Conservation (phyloP, 768 basidiomycete genomes). For the Clitopilus hobsonii region DNA sequence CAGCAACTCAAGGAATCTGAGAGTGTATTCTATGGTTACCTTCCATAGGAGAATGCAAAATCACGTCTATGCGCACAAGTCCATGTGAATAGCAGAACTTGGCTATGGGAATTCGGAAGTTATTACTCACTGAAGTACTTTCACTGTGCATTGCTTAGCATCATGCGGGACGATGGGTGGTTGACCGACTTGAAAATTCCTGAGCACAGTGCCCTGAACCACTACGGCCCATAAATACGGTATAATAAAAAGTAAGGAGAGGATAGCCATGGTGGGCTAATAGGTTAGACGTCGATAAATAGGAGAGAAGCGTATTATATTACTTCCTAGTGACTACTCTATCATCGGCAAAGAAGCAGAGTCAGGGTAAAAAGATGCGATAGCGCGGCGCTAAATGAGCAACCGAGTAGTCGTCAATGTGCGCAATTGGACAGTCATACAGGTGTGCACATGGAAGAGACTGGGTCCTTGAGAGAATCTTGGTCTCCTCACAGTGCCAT, state of each 20-base stretch:
- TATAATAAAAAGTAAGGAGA: conserved; percentile 9
- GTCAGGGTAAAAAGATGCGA: conserved; percentile 1
- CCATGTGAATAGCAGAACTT: too few relatives aligned
- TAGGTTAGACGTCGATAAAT: background rate
- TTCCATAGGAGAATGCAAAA: conserved; percentile 67
- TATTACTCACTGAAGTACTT: conserved; percentile 61
- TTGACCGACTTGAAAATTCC: conserved; percentile 67
- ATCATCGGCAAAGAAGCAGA: background rate
- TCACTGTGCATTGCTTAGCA: conserved; percentile 57
- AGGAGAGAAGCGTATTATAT: background rate
- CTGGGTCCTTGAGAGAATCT: background rate
- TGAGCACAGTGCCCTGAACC: conserved; percentile 44
- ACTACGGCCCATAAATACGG: conserved; percentile 10
- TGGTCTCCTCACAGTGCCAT: background rate
- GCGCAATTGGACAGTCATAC: background rate
- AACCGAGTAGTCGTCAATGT: background rate
- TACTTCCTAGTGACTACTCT: background rate
- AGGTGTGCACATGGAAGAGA: background rate
- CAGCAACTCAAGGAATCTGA: background rate
- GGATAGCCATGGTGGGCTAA: conserved; percentile 11
- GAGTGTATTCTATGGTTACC: conserved; percentile 34
- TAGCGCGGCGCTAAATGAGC: background rate
- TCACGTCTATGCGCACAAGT: conserved; percentile 45
- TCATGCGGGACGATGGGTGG: conserved; percentile 64
- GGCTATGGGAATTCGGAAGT: too few relatives aligned